Evolutionary conservation across 352 stramenopile species (phyloP).

Genomic region (Phytopythium mirpurense): DNA sequence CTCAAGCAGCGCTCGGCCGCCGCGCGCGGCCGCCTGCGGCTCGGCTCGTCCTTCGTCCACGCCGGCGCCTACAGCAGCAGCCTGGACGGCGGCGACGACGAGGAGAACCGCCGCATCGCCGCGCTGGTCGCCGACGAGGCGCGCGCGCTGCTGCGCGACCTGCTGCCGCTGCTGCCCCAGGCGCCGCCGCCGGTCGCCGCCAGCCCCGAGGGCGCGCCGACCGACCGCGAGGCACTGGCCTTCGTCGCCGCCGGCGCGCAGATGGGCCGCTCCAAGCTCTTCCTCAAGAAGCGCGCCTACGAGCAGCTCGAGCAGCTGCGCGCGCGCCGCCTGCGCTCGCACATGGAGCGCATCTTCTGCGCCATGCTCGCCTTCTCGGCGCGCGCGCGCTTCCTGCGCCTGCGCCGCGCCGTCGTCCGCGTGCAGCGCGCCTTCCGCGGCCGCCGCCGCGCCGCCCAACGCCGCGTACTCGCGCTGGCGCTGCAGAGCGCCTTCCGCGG

Average conservation of each 20-base stretch:
- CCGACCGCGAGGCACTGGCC: conserved; percentile 48
- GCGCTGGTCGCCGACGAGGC: conserved; percentile 38
- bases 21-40: conserved; percentile 1
- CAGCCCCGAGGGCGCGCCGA: conserved; percentile 70
- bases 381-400: conserved; percentile 51
- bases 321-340: conserved; percentile 45
- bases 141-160: conserved; percentile 74
- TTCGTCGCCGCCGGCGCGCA: conserved; percentile 76
- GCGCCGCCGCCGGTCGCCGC: conserved; percentile 74
- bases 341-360: conserved; percentile 77
- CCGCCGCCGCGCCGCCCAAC: conserved; percentile 9
- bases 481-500: conserved; percentile 60
- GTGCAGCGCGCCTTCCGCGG: conserved; percentile 55
- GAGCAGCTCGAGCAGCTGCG: conserved; percentile 90
- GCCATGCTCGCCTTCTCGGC: conserved; percentile 55
- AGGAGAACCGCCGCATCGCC: conserved; percentile 22
- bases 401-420: conserved; percentile 40
- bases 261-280: conserved; percentile 95
- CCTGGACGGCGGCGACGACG: conserved; percentile 35
- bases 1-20: conserved; percentile 21
- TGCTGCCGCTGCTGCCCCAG: conserved; percentile 90
- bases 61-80: conserved; percentile 7
- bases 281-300: conserved; percentile 90
- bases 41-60: conserved; percentile 24
- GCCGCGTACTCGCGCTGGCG: conserved; percentile 29